Evolutionary conservation across 306 rosid genomes (phyloP).

Genomic region (Prosopis cineraria): DNA sequence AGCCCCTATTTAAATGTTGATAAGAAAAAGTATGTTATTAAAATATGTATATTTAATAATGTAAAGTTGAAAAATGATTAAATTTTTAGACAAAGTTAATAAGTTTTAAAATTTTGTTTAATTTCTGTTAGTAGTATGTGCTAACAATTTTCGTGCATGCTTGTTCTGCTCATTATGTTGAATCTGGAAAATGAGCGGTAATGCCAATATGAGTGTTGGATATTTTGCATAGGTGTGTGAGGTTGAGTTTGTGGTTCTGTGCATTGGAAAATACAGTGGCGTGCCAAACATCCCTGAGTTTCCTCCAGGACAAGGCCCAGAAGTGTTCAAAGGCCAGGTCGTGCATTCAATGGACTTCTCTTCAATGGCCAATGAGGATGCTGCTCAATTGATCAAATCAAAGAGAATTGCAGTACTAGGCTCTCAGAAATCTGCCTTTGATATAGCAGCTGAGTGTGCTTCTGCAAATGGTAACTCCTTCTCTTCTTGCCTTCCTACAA

Average conservation of each 20-base stretch:
- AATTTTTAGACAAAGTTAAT: too few relatives aligned
- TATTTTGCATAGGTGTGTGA: conserved; percentile 35
- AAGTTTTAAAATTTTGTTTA: too few relatives aligned
- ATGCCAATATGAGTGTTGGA: not conserved
- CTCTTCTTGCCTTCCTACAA: not conserved
- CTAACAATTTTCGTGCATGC: too few relatives aligned
- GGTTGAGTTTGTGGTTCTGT: conserved; percentile 60
- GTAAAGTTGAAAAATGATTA: too few relatives aligned
- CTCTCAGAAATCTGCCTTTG: conserved; percentile 56
- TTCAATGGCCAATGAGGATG: conserved; percentile 37
- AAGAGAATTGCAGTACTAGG: conserved; percentile 50
- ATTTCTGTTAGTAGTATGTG: too few relatives aligned
- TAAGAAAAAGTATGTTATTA: too few relatives aligned
- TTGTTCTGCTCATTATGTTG: too few relatives aligned
- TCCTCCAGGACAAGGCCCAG: conserved; percentile 51
- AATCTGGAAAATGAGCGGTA: not conserved
- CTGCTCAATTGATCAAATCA: conserved; percentile 44
- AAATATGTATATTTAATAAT: too few relatives aligned
- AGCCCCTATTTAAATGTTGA: not conserved
- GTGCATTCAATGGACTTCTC: conserved; percentile 63
- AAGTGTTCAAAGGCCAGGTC: conserved; percentile 53
- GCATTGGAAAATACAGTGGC: conserved; percentile 59
- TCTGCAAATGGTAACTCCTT: conserved; percentile 46
- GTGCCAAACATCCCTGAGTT: conserved; percentile 57
- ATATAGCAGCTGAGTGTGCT: conserved; percentile 61